Conservation (phyloP, 305 asterid species). For the Fraxinus platypoda region DNA sequence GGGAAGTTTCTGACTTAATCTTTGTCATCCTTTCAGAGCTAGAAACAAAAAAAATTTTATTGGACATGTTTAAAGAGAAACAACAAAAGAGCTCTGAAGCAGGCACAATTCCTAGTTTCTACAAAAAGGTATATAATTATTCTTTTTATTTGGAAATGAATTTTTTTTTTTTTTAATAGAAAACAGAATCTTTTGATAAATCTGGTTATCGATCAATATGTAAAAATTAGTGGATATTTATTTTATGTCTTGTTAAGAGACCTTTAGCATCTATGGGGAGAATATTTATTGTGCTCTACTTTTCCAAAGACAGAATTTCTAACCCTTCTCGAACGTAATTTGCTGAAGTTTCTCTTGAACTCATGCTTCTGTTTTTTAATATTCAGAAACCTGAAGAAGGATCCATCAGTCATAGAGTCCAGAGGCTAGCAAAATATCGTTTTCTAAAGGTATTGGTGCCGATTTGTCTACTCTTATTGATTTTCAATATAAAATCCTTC, state of each 20-base stretch:
- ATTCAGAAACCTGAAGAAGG: slow-evolving; percentile 98
- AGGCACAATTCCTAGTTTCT: slow-evolving; percentile 90
- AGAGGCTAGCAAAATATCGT: slow-evolving; percentile 90
- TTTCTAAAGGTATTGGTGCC: slow-evolving; percentile 70
- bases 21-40: slow-evolving; percentile 40
- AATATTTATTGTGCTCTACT: neutral
- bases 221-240: neutral
- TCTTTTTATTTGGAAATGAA: neutral
- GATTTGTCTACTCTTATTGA: neutral
- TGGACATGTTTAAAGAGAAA: slow-evolving; percentile 93
- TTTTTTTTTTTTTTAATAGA: neutral
- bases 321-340: neutral
- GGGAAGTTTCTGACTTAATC: neutral
- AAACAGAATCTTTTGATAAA: neutral
- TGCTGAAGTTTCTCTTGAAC: neutral
- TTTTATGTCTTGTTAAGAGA: neutral
- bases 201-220: neutral
- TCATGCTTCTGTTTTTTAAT: slow-evolving; percentile 19
- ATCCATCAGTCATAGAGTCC: slow-evolving; percentile 95
- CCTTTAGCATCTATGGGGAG: neutral
- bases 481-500: neutral
- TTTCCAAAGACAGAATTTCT: neutral
- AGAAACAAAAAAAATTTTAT: slow-evolving; percentile 89
- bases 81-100: slow-evolving; percentile 92
- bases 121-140: slow-evolving; percentile 62